Percentiles rank a stretch among this genome's conserved stretches.
phyloP scores from a whole-genome alignment of 2,329 filamentous ascomycete genomes.

The Phyllosticta citriasiana region DNA sequence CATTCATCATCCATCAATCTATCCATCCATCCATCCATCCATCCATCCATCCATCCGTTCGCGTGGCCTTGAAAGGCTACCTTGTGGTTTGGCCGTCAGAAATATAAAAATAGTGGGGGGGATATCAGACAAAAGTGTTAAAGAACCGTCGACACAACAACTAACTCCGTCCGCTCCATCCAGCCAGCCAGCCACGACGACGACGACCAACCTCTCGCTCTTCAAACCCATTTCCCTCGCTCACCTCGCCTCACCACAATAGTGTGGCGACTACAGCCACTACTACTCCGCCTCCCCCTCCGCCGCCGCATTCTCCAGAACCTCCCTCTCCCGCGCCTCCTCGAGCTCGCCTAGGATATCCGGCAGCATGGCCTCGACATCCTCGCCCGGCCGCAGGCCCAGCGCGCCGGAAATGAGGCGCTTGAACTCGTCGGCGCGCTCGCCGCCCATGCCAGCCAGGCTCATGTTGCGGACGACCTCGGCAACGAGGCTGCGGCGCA shows the following conservation, averaged over 20 bases:
- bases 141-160: too few species aligned
- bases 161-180: too few species aligned
- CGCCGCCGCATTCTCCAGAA: constrained; percentile 15
- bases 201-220: not conserved
- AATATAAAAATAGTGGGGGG: too few species aligned
- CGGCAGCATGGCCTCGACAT: constrained; percentile 52
- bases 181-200: too few species aligned
- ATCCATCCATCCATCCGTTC: too few species aligned
- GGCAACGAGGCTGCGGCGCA: constrained; percentile 52
- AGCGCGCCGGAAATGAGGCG: constrained; percentile 59
- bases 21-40: too few species aligned
- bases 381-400: constrained; percentile 53
- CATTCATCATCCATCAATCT: too few species aligned
- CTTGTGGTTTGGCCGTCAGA: too few species aligned
- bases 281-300: constrained; percentile 17
- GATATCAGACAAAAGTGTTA: too few species aligned
- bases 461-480: constrained; percentile 61
- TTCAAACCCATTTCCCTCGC: too few species aligned
- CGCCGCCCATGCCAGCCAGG: constrained; percentile 55
- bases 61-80: too few species aligned
- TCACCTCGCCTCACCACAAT: not conserved
- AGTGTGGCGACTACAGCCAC: not conserved
- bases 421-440: constrained; percentile 65
- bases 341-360: constrained; percentile 41
- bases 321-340: constrained; percentile 23